Conservation (phyloP, 1,284 basidiomycete genomes). For the Lignosus rhinocerotis region DNA sequence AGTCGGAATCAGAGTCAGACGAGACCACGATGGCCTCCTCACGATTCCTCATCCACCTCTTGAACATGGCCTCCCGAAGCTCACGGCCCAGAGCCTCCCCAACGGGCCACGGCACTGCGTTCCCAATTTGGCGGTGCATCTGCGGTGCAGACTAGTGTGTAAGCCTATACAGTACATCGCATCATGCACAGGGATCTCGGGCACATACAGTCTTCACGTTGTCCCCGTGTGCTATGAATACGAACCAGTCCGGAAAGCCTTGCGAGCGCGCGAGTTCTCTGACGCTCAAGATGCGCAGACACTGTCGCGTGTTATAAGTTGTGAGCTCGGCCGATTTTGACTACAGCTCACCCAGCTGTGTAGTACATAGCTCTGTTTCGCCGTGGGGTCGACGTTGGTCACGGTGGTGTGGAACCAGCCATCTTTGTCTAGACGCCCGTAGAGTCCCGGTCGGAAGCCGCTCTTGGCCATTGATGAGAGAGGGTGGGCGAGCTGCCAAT, state of each 20-base stretch:
- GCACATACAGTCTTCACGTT: conserved; percentile 59
- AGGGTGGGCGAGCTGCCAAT: conserved; percentile 60
- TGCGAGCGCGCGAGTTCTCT: conserved; percentile 75
- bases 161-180: neutral
- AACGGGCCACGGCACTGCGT: conserved; percentile 69
- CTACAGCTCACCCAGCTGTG: conserved; percentile 54
- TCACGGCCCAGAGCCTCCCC: conserved; percentile 62
- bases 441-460: conserved; percentile 55
- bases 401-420: conserved; percentile 67
- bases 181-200: too few species aligned
- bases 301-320: conserved; percentile 39
- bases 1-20: neutral
- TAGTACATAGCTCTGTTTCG: conserved; percentile 68
- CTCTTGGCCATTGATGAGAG: conserved; percentile 51
- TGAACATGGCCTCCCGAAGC: conserved; percentile 49
- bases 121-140: conserved; percentile 79
- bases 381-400: conserved; percentile 72
- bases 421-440: conserved; percentile 57
- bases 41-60: conserved; percentile 45
- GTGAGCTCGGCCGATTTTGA: neutral
- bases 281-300: conserved; percentile 64
- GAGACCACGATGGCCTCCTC: conserved; percentile 33
- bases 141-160: conserved; percentile 34
- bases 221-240: conserved; percentile 52
- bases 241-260: conserved; percentile 73